phyloP scores from a whole-genome alignment of 2,329 filamentous ascomycete species.

The Pseudocercospora macadamiae region DNA sequence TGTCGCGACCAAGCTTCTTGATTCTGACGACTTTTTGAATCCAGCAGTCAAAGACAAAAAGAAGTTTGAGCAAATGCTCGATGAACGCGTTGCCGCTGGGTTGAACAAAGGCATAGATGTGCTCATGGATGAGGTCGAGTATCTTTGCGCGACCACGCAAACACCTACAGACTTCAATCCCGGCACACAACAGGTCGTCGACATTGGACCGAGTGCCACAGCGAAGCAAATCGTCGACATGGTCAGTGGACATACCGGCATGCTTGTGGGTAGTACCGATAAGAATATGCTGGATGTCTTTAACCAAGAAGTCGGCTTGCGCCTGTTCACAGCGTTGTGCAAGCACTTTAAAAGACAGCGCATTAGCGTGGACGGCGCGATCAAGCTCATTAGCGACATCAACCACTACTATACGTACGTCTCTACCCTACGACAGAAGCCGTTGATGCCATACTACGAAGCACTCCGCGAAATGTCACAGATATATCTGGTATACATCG shows the following conservation, averaged over 20 bases:
- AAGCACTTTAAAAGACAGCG: slow-evolving; percentile 98
- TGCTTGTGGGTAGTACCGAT: slow-evolving; percentile 92
- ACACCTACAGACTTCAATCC: slow-evolving; percentile 90
- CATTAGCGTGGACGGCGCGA: slow-evolving; percentile 83
- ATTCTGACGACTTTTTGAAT: slow-evolving; percentile 92
- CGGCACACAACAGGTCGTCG: slow-evolving; percentile 43
- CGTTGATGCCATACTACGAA: slow-evolving; percentile 86
- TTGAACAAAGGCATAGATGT: slow-evolving; percentile 98
- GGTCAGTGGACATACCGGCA: slow-evolving; percentile 83
- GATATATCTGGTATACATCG: slow-evolving; percentile 82
- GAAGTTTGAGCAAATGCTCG: slow-evolving; percentile 97
- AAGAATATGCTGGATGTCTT: slow-evolving; percentile 99
- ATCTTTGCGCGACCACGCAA: slow-evolving; percentile 87
- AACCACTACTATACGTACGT: slow-evolving; percentile 90
- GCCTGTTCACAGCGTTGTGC: slow-evolving; percentile 87
- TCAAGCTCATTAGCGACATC: slow-evolving; percentile 95
- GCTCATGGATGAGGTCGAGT: slow-evolving; percentile 97
- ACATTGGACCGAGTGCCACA: slow-evolving; percentile 76
- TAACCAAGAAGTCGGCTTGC: slow-evolving; percentile 93
- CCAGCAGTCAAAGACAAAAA: slow-evolving; percentile 94
- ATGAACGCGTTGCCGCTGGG: slow-evolving; percentile 92
- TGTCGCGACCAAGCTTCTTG: slow-evolving; percentile 76
- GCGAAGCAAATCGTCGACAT: slow-evolving; percentile 81
- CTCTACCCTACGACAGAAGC: slow-evolving; percentile 75
- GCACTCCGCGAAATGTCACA: slow-evolving; percentile 90